These are phyloP conservation scores for Fusarium miscanthi DNA, from an alignment of 2,329 filamentous ascomycete genomes.

Conservation along the genomic window DNA sequence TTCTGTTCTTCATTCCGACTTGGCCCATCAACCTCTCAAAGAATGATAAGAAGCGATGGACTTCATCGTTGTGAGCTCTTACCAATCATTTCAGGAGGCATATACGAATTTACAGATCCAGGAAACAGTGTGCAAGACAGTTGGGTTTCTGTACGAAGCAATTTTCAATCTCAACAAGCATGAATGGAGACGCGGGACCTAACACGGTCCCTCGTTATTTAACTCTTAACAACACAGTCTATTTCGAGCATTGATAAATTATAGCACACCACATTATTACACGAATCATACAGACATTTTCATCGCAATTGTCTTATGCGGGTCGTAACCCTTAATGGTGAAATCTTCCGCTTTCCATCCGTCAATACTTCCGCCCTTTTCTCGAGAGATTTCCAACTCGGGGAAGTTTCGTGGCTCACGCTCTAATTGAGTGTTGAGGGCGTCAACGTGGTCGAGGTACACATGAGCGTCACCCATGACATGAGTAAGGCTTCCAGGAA, in stretches of 20 bases:
- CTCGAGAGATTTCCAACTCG: slow-evolving; percentile 75
- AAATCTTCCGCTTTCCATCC: slow-evolving; percentile 93
- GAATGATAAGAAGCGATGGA: not conserved
- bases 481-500: slow-evolving; percentile 89
- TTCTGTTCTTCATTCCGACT: not conserved
- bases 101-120: not conserved
- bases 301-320: slow-evolving; percentile 93
- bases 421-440: slow-evolving; percentile 81
- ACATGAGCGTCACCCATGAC: slow-evolving; percentile 99
- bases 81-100: not conserved
- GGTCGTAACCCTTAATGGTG: slow-evolving; percentile 86
- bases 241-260: slow-evolving; percentile 12
- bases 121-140: not conserved
- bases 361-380: slow-evolving; percentile 81
- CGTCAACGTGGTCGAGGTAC: slow-evolving; percentile 92
- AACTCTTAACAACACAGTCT: slow-evolving; percentile 33
- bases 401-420: slow-evolving; percentile 87
- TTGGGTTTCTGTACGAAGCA: not conserved
- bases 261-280: not conserved
- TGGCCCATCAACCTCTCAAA: not conserved
- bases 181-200: not conserved
- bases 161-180: not conserved
- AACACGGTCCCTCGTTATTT: not conserved
- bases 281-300: slow-evolving; percentile 85
- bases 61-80: not conserved